phyloP scores from a whole-genome alignment of 2,329 filamentous ascomycete genomes.

The Zopfia rhizophila region DNA sequence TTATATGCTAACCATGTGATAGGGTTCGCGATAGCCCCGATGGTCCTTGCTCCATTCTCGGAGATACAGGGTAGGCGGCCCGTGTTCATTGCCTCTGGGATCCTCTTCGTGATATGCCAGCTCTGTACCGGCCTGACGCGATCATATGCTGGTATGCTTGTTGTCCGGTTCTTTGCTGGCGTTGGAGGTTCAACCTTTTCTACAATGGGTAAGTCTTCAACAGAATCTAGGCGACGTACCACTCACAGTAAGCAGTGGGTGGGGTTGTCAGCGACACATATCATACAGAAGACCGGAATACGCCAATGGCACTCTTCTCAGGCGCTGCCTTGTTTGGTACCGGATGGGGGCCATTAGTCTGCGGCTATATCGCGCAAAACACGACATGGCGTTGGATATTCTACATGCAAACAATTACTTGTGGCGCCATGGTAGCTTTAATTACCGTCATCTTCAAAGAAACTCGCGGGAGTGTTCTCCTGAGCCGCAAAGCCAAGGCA shows the following conservation, averaged over 20 bases:
- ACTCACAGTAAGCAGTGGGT: slow-evolving; percentile 65
- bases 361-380: slow-evolving; percentile 73
- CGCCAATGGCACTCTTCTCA: slow-evolving; percentile 90
- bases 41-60: slow-evolving; percentile 87
- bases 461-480: slow-evolving; percentile 81
- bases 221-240: not conserved
- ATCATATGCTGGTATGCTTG: slow-evolving; percentile 76
- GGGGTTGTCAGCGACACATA: slow-evolving; percentile 91
- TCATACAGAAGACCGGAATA: slow-evolving; percentile 80
- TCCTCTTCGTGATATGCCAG: slow-evolving; percentile 77
- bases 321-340: slow-evolving; percentile 81
- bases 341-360: slow-evolving; percentile 78
- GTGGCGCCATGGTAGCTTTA: slow-evolving; percentile 69
- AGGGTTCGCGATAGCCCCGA: slow-evolving; percentile 84
- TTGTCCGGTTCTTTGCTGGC: slow-evolving; percentile 80
- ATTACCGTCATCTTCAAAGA: slow-evolving; percentile 80
- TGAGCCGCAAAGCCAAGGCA: slow-evolving; percentile 76
- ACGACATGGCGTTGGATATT: slow-evolving; percentile 87
- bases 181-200: slow-evolving; percentile 82
- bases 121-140: slow-evolving; percentile 77
- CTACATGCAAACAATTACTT: slow-evolving; percentile 81
- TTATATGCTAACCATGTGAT: slow-evolving; percentile 30
- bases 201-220: slow-evolving; percentile 67
- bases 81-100: slow-evolving; percentile 79
- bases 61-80: slow-evolving; percentile 89